Evolutionary conservation across 1,284 basidiomycete species (phyloP).

Genomic region (Papiliotrema flavescens): DNA sequence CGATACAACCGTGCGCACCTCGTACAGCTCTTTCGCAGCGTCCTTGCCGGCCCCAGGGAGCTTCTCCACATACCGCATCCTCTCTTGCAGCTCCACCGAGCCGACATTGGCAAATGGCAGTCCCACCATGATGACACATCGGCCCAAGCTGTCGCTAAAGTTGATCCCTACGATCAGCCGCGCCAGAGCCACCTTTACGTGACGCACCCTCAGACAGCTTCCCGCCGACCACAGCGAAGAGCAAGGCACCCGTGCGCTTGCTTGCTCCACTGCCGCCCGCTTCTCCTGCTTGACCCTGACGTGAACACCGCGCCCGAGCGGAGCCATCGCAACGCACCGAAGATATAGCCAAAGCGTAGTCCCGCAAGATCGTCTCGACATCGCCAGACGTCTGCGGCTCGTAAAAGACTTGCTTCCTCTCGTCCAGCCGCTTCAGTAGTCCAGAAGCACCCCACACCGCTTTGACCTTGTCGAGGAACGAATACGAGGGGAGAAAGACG

Average conservation of each 20-base stretch:
- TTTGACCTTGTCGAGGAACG: constrained; percentile 68
- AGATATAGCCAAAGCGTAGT: constrained; percentile 65
- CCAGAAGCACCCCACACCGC: constrained; percentile 63
- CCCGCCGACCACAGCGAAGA: constrained; percentile 92
- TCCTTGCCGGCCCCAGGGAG: constrained; percentile 57
- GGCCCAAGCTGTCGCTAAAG: constrained; percentile 84
- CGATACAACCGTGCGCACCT: constrained; percentile 35
- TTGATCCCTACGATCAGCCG: constrained; percentile 61
- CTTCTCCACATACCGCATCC: constrained; percentile 74
- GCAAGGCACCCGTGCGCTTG: constrained; percentile 60
- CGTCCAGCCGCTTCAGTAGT: constrained; percentile 59
- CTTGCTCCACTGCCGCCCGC: background rate
- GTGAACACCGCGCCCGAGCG: background rate
- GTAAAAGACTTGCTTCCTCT: constrained; percentile 81
- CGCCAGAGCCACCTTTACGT: background rate
- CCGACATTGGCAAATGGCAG: constrained; percentile 89
- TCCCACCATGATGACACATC: constrained; percentile 84
- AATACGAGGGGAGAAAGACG: constrained; percentile 91
- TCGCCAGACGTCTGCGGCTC: constrained; percentile 76
- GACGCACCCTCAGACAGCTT: constrained; percentile 81
- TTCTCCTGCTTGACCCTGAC: constrained; percentile 10
- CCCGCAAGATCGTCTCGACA: constrained; percentile 72
- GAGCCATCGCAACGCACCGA: constrained; percentile 12
- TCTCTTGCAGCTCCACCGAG: constrained; percentile 84
- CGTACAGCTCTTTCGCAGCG: constrained; percentile 78